Evolutionary conservation across 176 grass and related monocot genomes (phyloP).

Genomic region (Ensete ventricosum): DNA sequence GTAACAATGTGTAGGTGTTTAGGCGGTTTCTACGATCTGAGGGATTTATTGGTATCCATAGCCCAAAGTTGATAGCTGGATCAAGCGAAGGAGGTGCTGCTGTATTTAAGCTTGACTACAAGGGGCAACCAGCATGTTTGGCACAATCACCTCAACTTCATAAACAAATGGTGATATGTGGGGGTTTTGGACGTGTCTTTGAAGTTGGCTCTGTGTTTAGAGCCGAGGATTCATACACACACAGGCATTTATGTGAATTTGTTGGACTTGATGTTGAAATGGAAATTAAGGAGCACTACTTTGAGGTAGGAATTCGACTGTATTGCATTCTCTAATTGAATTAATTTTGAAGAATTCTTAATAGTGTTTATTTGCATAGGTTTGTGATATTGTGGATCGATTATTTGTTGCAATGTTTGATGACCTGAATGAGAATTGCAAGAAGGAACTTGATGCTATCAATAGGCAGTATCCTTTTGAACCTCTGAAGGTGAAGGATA

Average conservation of each 20-base stretch:
- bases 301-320: constrained; percentile 43
- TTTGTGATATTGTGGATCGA: constrained; percentile 78
- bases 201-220: constrained; percentile 83
- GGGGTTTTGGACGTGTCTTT: constrained; percentile 76
- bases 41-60: constrained; percentile 79
- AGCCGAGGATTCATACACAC: constrained; percentile 84
- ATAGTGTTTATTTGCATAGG: constrained; percentile 32
- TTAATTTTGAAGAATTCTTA: constrained; percentile 10
- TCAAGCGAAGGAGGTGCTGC: constrained; percentile 94
- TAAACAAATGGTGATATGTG: constrained; percentile 82
- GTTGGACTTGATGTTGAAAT: constrained; percentile 92
- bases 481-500: constrained; percentile 49
- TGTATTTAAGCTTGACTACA: constrained; percentile 88
- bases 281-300: constrained; percentile 97
- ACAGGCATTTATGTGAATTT: constrained; percentile 93
- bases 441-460: constrained; percentile 69
- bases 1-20: constrained; percentile 41
- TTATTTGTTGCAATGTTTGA: constrained; percentile 93
- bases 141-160: constrained; percentile 79
- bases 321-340: background rate
- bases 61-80: constrained; percentile 58
- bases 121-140: constrained; percentile 84
- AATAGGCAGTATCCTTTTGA: constrained; percentile 86
- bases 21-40: constrained; percentile 53
- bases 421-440: constrained; percentile 67